phyloP scores from a whole-genome alignment of 345 rosid species.

The Arabis hirsuta region DNA sequence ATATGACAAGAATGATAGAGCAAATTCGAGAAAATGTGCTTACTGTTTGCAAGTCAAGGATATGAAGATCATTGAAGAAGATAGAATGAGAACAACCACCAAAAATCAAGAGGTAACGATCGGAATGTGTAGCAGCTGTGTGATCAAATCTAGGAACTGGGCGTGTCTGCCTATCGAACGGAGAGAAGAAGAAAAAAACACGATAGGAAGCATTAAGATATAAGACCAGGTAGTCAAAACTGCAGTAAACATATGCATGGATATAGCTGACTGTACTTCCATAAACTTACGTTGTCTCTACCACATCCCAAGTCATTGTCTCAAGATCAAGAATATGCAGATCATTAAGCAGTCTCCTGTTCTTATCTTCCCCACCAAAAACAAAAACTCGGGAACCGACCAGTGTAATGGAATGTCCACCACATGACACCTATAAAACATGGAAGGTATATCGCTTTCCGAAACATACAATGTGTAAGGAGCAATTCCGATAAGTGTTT shows the following conservation, averaged over 20 bases:
- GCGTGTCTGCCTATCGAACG: slow-evolving; percentile 80
- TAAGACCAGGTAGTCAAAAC: slow-evolving; percentile 2
- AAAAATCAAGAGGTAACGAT: slow-evolving; percentile 81
- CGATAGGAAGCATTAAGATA: slow-evolving; percentile 42
- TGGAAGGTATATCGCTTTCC: slow-evolving; percentile 20
- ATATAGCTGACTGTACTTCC: not conserved
- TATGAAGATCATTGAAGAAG: slow-evolving; percentile 90
- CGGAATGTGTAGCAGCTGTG: slow-evolving; percentile 75
- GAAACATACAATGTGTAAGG: not conserved
- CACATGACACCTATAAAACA: slow-evolving; percentile 76
- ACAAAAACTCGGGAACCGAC: slow-evolving; percentile 74
- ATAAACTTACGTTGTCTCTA: slow-evolving; percentile 69
- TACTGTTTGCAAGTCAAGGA: slow-evolving; percentile 88
- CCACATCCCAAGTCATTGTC: slow-evolving; percentile 80
- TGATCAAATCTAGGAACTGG: slow-evolving; percentile 99
- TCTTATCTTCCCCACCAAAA: slow-evolving; percentile 94
- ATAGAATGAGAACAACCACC: slow-evolving; percentile 98
- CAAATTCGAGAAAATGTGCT: slow-evolving; percentile 40
- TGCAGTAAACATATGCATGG: not conserved
- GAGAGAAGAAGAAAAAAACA: slow-evolving; percentile 30
- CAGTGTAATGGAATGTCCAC: slow-evolving; percentile 88
- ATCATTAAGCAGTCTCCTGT: slow-evolving; percentile 82
- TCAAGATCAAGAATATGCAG: slow-evolving; percentile 75
- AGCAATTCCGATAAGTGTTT: slow-evolving; percentile 16
- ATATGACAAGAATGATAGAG: slow-evolving; percentile 15